Evolutionary conservation across 495 filamentous ascomycete genomes (phyloP).

Genomic region (Glonium stellatum): DNA sequence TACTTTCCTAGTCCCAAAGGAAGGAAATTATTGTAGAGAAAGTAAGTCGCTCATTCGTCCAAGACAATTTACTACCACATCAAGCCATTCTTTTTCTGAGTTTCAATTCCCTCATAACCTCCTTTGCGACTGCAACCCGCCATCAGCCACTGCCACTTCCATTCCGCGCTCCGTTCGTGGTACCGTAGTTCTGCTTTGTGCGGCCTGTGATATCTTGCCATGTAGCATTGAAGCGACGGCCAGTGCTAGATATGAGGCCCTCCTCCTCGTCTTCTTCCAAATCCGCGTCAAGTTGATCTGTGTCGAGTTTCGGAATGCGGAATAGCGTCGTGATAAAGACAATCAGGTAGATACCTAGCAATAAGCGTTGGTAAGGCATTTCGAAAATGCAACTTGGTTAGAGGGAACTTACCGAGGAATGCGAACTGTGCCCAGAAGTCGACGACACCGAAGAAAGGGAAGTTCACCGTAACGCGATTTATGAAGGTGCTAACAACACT

Average conservation of each 20-base stretch:
- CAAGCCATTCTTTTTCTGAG: not conserved
- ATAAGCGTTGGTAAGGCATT: conserved; percentile 18
- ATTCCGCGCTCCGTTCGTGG: conserved; percentile 17
- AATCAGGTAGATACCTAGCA: conserved; percentile 61
- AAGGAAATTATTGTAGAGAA: too few species aligned
- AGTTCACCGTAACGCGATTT: conserved; percentile 89
- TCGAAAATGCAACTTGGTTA: too few species aligned
- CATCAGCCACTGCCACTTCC: not conserved
- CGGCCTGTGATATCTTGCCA: conserved; percentile 79
- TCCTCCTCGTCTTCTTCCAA: conserved; percentile 94
- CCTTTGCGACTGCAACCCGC: not conserved
- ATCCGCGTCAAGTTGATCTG: conserved; percentile 74
- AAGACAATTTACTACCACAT: not conserved
- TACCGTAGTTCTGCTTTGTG: conserved; percentile 27
- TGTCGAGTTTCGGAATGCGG: conserved; percentile 67
- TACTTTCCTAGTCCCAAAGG: too few species aligned
- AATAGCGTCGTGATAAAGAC: conserved; percentile 69
- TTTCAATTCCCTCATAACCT: not conserved
- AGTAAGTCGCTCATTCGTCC: too few species aligned
- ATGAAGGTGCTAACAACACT: conserved; percentile 85
- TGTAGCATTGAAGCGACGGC: conserved; percentile 70
- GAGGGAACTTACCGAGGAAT: conserved; percentile 57
- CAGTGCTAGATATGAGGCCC: conserved; percentile 73
- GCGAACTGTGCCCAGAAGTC: conserved; percentile 93
- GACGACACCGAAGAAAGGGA: conserved; percentile 89